Evolutionary conservation across 2,329 filamentous ascomycete genomes (phyloP).

Genomic region (Fusarium foetens): DNA sequence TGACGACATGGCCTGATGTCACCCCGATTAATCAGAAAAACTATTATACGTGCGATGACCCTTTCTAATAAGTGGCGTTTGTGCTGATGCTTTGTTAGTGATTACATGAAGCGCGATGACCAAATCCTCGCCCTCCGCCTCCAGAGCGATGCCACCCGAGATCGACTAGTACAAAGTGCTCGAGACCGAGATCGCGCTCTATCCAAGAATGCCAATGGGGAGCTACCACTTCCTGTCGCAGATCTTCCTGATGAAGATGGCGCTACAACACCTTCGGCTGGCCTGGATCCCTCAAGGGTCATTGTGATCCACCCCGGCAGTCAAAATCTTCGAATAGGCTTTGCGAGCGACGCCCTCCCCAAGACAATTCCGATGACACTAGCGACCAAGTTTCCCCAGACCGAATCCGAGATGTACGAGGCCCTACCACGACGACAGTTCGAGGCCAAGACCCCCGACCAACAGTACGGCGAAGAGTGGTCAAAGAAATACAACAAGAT

Average conservation of each 20-base stretch:
- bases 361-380: constrained; percentile 95
- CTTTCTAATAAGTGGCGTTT: not conserved
- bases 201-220: constrained; percentile 76
- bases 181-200: constrained; percentile 89
- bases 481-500: constrained; percentile 80
- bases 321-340: constrained; percentile 92
- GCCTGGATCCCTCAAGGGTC: constrained; percentile 83
- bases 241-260: constrained; percentile 69
- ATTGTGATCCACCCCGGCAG: constrained; percentile 96
- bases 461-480: constrained; percentile 88
- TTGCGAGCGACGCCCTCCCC: constrained; percentile 94
- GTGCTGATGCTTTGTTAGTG: constrained; percentile 62
- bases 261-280: constrained; percentile 65
- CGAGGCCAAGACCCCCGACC: constrained; percentile 72
- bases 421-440: constrained; percentile 78
- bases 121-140: constrained; percentile 90
- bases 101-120: constrained; percentile 98
- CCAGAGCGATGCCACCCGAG: constrained; percentile 86
- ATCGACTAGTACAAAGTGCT: constrained; percentile 83
- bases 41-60: constrained; percentile 82
- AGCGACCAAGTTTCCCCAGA: constrained; percentile 79
- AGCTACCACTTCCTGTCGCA: constrained; percentile 68
- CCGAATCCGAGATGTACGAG: constrained; percentile 84
- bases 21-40: constrained; percentile 99
- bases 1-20: constrained; percentile 92